phyloP scores from a whole-genome alignment of 1,139 yeast genomes.

The Arxiozyma slooffiae region DNA sequence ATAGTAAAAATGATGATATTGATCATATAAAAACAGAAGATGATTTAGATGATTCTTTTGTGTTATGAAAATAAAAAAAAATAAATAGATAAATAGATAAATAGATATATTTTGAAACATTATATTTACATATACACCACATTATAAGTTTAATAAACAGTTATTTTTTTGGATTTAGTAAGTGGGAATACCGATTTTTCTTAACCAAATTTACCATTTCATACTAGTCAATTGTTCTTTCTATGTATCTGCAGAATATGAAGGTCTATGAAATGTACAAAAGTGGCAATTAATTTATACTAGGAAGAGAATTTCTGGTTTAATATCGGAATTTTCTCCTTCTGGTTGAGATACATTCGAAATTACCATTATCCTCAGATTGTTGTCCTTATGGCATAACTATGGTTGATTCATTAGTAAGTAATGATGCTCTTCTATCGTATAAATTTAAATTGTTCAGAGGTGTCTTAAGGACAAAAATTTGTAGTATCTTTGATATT shows the following conservation, averaged over 20 bases:
- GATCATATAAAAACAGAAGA: not conserved
- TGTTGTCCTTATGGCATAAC: not conserved
- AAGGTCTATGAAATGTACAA: constrained; percentile 24
- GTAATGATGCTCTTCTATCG: not conserved
- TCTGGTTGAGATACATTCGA: not conserved
- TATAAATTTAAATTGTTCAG: not conserved
- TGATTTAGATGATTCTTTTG: not conserved
- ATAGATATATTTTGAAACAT: not conserved
- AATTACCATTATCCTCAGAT: not conserved
- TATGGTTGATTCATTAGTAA: constrained; percentile 2
- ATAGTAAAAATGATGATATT: not conserved
- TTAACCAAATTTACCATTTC: not conserved
- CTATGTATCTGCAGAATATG: constrained; percentile 27
- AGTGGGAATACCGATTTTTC: not conserved
- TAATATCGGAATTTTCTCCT: constrained; percentile 8
- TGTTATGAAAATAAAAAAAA: not conserved
- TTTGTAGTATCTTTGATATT: constrained; percentile 19
- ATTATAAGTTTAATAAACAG: too few species aligned
- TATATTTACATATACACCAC: too few species aligned
- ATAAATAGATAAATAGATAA: too few species aligned
- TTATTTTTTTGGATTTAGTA: too few species aligned
- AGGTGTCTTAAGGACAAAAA: constrained; percentile 12
- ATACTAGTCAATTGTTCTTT: constrained; percentile 8
- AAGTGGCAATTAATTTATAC: constrained; percentile 19
- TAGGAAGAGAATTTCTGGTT: constrained; percentile 20